Conservation (phyloP, 116 monocot genomes). For the Phalaenopsis hybrid region DNA sequence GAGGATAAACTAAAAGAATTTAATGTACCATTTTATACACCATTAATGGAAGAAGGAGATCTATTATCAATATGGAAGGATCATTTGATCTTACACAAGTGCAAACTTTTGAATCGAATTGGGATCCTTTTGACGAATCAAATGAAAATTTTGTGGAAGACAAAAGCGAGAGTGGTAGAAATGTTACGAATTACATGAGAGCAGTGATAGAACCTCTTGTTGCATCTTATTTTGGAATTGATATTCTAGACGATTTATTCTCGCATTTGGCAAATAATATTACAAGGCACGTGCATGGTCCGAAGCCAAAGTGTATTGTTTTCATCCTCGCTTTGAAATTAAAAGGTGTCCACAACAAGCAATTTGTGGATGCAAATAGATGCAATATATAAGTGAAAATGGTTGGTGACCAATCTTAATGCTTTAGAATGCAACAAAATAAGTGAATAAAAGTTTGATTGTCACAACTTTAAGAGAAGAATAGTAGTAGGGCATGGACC, state of each 20-base stretch:
- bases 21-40: constrained; percentile 19
- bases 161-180: constrained; percentile 10
- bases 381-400: too few relatives aligned
- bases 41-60: constrained; percentile 24
- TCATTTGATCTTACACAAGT: constrained; percentile 16
- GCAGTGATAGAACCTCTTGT: constrained; percentile 20
- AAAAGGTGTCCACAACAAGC: not conserved
- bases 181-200: constrained; percentile 23
- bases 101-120: constrained; percentile 16
- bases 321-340: constrained; percentile 1
- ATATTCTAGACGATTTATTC: constrained; percentile 8
- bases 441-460: too few relatives aligned
- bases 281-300: not conserved
- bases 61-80: not conserved
- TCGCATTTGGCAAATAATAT: constrained; percentile 8
- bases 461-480: too few relatives aligned
- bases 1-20: constrained; percentile 14
- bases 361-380: too few relatives aligned
- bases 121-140: constrained; percentile 30
- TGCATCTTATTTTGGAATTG: constrained; percentile 20
- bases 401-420: too few relatives aligned
- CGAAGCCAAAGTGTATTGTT: constrained; percentile 9
- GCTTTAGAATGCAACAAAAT: too few relatives aligned
- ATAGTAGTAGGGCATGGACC: too few relatives aligned
- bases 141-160: constrained; percentile 8